Evolutionary conservation across 1,284 basidiomycete genomes (phyloP).

Genomic region (Neotropicomus parvogracilis): DNA sequence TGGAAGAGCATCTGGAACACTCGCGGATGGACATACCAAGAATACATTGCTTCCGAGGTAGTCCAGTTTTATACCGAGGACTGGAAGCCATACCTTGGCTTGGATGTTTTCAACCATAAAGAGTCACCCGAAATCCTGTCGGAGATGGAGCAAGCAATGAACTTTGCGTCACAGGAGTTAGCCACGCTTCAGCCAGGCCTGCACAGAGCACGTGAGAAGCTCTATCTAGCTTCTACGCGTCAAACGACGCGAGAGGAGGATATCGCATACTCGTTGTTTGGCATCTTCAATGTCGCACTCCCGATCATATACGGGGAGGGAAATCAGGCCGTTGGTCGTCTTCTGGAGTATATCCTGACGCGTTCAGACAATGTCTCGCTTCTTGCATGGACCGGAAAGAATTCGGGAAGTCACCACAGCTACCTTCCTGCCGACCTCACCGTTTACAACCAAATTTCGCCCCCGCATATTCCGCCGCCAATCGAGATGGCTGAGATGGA

Average conservation of each 20-base stretch:
- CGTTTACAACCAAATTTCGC: background rate
- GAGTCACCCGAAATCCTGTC: no score
- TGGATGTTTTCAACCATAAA: no score
- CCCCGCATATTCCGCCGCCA: background rate
- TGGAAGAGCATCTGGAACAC: no score
- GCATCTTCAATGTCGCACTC: background rate
- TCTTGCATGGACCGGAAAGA: background rate
- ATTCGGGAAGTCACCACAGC: background rate
- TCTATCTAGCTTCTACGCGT: background rate
- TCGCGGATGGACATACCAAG: no score
- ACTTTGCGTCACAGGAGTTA: background rate
- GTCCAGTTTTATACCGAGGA: no score
- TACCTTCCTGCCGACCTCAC: background rate
- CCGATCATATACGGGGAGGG: background rate
- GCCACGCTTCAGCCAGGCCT: slow-evolving; percentile 7
- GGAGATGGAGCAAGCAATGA: background rate
- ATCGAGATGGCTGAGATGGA: background rate
- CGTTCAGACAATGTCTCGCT: background rate
- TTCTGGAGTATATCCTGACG: background rate
- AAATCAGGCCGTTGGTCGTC: background rate
- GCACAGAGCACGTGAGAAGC: slow-evolving; percentile 3
- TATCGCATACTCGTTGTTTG: background rate
- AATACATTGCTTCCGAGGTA: no score
- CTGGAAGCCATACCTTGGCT: no score
- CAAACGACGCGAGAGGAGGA: background rate